Percentiles rank a stretch among this genome's conserved stretches.
phyloP scores from a whole-genome alignment of 805 yeast genomes.

The Metschnikowia hibisci region DNA sequence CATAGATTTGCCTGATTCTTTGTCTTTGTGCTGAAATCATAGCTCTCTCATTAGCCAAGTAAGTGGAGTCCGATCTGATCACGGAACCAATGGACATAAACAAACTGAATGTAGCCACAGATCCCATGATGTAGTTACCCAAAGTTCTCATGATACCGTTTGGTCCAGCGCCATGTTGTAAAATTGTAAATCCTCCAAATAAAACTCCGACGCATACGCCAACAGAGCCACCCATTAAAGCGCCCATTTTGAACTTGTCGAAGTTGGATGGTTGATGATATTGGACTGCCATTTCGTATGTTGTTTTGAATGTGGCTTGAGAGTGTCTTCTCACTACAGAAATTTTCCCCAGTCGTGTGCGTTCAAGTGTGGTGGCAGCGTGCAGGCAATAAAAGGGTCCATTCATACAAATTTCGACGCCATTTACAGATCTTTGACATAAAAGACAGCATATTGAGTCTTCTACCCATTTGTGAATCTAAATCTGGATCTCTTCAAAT shows the following conservation, averaged over 20 bases:
- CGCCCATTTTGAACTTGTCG: slow-evolving; percentile 98
- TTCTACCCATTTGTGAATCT: too few species aligned
- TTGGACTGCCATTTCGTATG: slow-evolving; percentile 17
- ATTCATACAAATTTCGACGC: too few species aligned
- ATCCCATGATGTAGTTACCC: slow-evolving; percentile 94
- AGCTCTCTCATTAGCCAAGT: slow-evolving; percentile 20
- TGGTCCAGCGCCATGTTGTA: slow-evolving; percentile 97
- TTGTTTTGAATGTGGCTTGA: not conserved
- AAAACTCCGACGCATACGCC: slow-evolving; percentile 94
- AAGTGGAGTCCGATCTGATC: slow-evolving; percentile 65
- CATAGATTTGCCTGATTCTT: slow-evolving; percentile 17
- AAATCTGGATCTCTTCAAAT: not conserved
- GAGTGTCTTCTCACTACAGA: not conserved
- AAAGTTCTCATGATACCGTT: slow-evolving; percentile 94
- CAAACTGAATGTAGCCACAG: slow-evolving; percentile 94
- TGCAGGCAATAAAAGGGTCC: not conserved
- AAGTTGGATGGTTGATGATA: slow-evolving; percentile 72
- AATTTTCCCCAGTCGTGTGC: slow-evolving; percentile 5
- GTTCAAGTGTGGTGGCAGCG: slow-evolving; percentile 1
- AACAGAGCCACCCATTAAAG: slow-evolving; percentile 87
- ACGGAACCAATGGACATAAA: slow-evolving; percentile 96
- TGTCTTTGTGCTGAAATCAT: slow-evolving; percentile 16
- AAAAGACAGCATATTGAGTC: too few species aligned
- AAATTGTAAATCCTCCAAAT: slow-evolving; percentile 88
- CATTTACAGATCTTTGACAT: too few species aligned